phyloP scores from a whole-genome alignment of 129 eudicot genomes.

The Deinandra increscens region DNA sequence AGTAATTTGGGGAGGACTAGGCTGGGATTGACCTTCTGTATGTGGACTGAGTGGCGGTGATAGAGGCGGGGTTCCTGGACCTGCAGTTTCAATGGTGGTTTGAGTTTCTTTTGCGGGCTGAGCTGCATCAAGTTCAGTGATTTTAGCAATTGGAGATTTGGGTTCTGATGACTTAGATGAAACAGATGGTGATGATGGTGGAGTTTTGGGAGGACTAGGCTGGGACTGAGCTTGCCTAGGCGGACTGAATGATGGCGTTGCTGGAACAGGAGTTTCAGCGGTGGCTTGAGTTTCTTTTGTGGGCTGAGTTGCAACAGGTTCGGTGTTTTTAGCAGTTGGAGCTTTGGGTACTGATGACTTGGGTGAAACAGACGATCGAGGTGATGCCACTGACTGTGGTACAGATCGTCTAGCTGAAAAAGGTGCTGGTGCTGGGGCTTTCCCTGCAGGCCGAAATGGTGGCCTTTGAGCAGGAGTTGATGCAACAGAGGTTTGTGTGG shows the following conservation, averaged over 20 bases:
- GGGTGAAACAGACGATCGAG: slow-evolving; percentile 10
- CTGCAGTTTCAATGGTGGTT: slow-evolving; percentile 2
- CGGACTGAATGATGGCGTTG: slow-evolving; percentile 36
- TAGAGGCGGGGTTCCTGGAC: slow-evolving; percentile 25
- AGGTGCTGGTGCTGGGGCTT: slow-evolving; percentile 36
- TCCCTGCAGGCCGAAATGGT: slow-evolving; percentile 42
- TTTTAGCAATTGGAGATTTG: no score
- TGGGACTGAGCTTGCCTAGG: slow-evolving; percentile 25
- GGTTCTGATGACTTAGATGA: no score
- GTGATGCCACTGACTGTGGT: slow-evolving; percentile 17
- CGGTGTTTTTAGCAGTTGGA: slow-evolving; percentile 13
- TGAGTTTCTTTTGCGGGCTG: no score
- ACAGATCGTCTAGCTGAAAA: slow-evolving; percentile 22
- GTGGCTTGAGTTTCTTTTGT: slow-evolving; percentile 20
- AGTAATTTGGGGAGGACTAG: slow-evolving; percentile 33
- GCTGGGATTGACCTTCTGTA: slow-evolving; percentile 15
- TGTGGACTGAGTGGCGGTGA: slow-evolving; percentile 1
- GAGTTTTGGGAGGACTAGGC: slow-evolving; percentile 11
- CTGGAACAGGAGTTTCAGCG: slow-evolving; percentile 14
- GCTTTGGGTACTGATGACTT: slow-evolving; percentile 27
- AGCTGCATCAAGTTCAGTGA: no score
- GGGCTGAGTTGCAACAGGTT: slow-evolving; percentile 19
- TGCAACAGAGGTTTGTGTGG: slow-evolving; percentile 30
- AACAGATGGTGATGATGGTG: no score
- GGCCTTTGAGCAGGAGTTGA: slow-evolving; percentile 37